These are phyloP conservation scores for Dictyostelium purpureum DNA, from an alignment of 78 protist species.

Conservation along the genomic window DNA sequence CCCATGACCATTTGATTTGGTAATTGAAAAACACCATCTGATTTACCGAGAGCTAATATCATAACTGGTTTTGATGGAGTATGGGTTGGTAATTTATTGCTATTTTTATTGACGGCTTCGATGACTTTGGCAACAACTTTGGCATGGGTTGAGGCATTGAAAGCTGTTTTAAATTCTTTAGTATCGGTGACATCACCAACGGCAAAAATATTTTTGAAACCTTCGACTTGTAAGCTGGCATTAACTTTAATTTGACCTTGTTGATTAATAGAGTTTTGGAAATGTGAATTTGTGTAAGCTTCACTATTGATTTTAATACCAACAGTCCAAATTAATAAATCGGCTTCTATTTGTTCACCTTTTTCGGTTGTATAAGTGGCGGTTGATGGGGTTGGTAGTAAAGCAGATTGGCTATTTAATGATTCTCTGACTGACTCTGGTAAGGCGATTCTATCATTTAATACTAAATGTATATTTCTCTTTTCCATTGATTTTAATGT, in stretches of 20 bases:
- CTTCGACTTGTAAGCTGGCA: constrained; percentile 32
- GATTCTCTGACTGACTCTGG: not conserved
- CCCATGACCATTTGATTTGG: constrained; percentile 20
- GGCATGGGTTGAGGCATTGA: constrained; percentile 24
- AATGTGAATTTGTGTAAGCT: constrained; percentile 3
- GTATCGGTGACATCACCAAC: constrained; percentile 80
- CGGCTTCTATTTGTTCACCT: constrained; percentile 32
- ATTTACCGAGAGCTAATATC: constrained; percentile 13
- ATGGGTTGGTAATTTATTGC: not conserved
- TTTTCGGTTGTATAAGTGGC: constrained; percentile 22
- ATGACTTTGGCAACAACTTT: constrained; percentile 23
- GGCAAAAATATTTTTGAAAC: constrained; percentile 77
- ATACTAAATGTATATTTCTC: not conserved
- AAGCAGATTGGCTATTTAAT: not conserved
- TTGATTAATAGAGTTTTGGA: not conserved
- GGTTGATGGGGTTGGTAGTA: not conserved
- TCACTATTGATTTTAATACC: constrained; percentile 52
- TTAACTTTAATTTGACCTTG: constrained; percentile 65
- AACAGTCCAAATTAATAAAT: constrained; percentile 56
- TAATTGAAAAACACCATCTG: constrained; percentile 42
- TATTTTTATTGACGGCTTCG: not conserved
- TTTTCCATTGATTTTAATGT: not conserved
- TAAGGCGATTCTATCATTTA: constrained; percentile 4
- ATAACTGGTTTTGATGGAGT: constrained; percentile 14
- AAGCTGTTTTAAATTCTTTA: constrained; percentile 47